Base-by-base conservation (phyloP, 2,329 filamentous ascomycete genomes). In the Fusarium globosum region DNA sequence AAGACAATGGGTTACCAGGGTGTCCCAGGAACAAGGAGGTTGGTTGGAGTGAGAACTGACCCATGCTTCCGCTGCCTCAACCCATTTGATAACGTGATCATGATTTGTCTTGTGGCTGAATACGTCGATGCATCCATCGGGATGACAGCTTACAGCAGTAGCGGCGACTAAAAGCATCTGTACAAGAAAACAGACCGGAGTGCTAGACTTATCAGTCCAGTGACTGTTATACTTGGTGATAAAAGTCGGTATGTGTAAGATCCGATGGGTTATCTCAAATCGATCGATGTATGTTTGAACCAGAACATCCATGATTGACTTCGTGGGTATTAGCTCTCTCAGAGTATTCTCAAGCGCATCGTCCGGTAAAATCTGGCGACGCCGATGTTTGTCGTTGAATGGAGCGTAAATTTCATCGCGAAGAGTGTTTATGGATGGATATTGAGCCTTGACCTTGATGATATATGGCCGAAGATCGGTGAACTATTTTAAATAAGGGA, bases 391-490 rank as follows among this genome's bases (percentile, higher is more conserved):
- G 12, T 41, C 20, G 36, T 33, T 56, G 1, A 28, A 20, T 10
- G 36, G 52, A 14, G 52, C 26, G 16, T 56, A 56, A 23, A 56
- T 33, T 15, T 56, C 52, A 42, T 56, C 52, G 2, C 52, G 36
- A 33, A 56, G 36, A 21, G 20, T 20, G 21, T 56, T 33, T 6
- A 56, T 56, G 6, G 16, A 18, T 0, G 36, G 26, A 20, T 42
- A 23, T 11, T 42, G 20, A 6, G 26, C 23, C 26, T 56, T 56
- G 11, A 42, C 20, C 6, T n/a, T 56, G 2, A 42, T 12, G 15
- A 56, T 56, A 1, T 56, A 56, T 20, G 36, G 11, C 3, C 26
- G 36, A n/a, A 56, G 52, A 18, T 42, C 36, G 21, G 21, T 8
- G n/a, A 56, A 56, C 52, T 56, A 15, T 18, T 11, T 20, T 12